These are phyloP conservation scores for Astrothelium subdiscretum DNA, from an alignment of 495 filamentous ascomycete species.

Conservation along the genomic window DNA sequence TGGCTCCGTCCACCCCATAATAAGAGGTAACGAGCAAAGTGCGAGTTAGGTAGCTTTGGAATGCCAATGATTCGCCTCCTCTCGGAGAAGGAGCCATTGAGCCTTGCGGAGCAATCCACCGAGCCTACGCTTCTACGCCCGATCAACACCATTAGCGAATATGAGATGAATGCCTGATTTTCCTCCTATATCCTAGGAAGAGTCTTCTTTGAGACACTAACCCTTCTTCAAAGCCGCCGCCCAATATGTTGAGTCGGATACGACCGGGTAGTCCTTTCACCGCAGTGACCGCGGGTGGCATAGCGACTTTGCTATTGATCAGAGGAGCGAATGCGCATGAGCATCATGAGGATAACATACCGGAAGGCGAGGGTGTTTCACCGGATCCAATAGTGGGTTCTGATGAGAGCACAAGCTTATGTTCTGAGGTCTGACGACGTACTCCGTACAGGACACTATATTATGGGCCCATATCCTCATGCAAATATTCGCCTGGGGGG, in stretches of 20 bases:
- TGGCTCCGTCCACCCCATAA: not conserved
- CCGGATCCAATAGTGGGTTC: conserved; percentile 69
- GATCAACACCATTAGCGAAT: not conserved
- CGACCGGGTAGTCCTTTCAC: conserved; percentile 9
- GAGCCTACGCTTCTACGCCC: not conserved
- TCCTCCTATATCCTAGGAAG: not conserved
- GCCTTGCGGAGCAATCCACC: not conserved
- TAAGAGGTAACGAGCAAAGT: not conserved
- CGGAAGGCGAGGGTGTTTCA: conserved; percentile 65
- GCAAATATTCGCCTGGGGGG: conserved; percentile 77
- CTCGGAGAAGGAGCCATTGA: not conserved
- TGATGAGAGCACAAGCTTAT: not conserved
- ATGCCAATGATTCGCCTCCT: not conserved
- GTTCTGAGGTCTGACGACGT: conserved; percentile 7
- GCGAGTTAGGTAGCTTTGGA: not conserved
- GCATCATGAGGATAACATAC: conserved; percentile 57
- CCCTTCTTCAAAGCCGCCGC: not conserved
- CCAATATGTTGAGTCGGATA: not conserved
- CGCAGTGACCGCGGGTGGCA: not conserved
- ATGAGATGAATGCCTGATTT: not conserved
- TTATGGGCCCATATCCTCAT: conserved; percentile 90
- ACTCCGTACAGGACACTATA: conserved; percentile 63
- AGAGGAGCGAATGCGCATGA: conserved; percentile 11
- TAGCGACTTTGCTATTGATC: conserved; percentile 7
- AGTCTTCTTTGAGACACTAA: not conserved